Base-by-base conservation (phyloP, 2,329 filamentous ascomycete species). In the Aphanocladium album region DNA sequence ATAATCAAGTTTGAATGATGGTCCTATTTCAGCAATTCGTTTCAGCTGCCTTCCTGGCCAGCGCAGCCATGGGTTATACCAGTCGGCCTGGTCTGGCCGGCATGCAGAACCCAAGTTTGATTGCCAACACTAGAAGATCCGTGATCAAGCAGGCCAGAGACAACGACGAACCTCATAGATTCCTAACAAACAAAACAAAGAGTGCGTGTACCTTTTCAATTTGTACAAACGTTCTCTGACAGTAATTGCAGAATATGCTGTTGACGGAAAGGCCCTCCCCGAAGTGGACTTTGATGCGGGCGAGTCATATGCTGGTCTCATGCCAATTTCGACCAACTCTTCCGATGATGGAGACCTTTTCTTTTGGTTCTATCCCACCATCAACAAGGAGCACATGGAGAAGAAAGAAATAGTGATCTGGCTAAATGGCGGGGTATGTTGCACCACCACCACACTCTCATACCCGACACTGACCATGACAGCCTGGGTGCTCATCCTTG, bases 261-360 rank as follows among this genome's bases (percentile, higher is more conserved):
- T 88, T 51, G 82, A 89, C 67, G 83, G 87, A 7, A 79, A 77
- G 2, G 76, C 72, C 3, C 81, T 90, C 52, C 88, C 88, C 0
- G 84, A 89, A 21, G 84, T 90, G 1, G 70, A 80, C 58, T 90
- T 88, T 63, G 86, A 90, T 63, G 75, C 88, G 57, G 79, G 80
- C 60, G 83, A 86, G 69, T 83, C 79, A 0, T 86, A 85, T 64
- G 80, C 83, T 33, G 84, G 84, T n/a, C 69, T 81, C 16, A 70
- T 86, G 27, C 82, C 84, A n/a, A 81, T 87, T 59, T 79, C 78
- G 2, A 73, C 72, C 30, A 67, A 76, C 37, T 70, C 75, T 0
- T 69, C 78, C 52, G 82, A 81, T 68, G 74, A 72, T 0, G 71
- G 76, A 43, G 72, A 84, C 66, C 72, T 86, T 0, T 86, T 79